Percentiles rank a stretch among this genome's conserved stretches.
Evolutionary conservation across 2,329 filamentous ascomycete genomes (phyloP).

Genomic region (Phaeosphaeria sp.): DNA sequence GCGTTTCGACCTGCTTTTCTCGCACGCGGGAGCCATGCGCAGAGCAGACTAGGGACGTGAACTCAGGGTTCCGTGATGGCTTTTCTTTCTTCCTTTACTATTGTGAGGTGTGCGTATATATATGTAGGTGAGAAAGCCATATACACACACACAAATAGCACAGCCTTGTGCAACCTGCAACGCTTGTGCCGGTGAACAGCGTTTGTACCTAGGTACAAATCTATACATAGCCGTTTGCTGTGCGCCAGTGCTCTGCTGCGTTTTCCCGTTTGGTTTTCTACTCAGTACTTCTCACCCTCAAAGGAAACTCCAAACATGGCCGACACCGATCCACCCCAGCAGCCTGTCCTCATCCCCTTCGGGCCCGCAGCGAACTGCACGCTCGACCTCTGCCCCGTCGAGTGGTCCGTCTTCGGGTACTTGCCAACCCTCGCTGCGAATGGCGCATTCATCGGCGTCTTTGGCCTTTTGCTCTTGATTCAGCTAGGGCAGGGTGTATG

Average conservation of each 20-base stretch:
- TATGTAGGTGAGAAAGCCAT: not conserved
- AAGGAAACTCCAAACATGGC: no score
- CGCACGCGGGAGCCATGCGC: no score
- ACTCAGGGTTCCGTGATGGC: no score
- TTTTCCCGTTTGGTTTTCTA: no score
- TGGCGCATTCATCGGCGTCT: slow-evolving; percentile 6
- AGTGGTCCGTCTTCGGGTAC: slow-evolving; percentile 12
- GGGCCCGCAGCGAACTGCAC: slow-evolving; percentile 12
- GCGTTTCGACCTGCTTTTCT: not conserved
- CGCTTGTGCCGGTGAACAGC: no score
- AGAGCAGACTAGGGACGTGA: no score
- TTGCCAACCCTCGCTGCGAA: slow-evolving; percentile 9
- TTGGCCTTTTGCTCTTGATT: slow-evolving; percentile 3
- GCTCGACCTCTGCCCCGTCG: slow-evolving; percentile 11
- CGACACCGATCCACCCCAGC: no score
- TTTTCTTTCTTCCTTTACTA: no score
- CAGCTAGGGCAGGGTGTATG: slow-evolving; percentile 11
- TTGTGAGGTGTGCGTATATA: no score
- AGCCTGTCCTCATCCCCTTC: not conserved
- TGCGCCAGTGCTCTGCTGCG: not conserved
- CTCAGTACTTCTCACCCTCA: no score
- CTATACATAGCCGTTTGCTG: not conserved
- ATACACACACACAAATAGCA: not conserved
- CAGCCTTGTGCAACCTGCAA: not conserved
- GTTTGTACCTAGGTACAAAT: no score